These are phyloP conservation scores for Daedalea quercina DNA, from an alignment of 768 basidiomycete genomes.

Conservation along the genomic window DNA sequence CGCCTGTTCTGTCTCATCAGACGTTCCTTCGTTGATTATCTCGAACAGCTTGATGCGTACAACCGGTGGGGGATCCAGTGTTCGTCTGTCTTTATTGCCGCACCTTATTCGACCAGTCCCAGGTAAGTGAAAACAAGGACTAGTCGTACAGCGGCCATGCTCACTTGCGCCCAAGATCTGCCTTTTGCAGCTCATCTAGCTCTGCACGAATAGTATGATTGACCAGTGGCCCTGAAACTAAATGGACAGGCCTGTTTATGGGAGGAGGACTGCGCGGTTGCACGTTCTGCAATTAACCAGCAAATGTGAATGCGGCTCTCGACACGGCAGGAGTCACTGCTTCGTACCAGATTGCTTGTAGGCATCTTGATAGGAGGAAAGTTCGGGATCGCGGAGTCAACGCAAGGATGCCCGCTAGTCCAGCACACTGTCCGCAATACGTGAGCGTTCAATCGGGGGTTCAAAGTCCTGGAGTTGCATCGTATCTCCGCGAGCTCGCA, in stretches of 20 bases:
- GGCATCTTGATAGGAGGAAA: too few relatives aligned
- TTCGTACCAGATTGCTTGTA: too few relatives aligned
- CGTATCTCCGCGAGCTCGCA: too few relatives aligned
- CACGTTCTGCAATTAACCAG: too few relatives aligned
- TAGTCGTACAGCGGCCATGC: constrained; percentile 1
- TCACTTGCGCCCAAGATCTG: constrained; percentile 63
- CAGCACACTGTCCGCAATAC: too few relatives aligned
- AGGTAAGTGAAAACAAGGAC: not conserved
- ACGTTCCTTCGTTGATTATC: constrained; percentile 35
- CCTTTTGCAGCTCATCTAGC: constrained; percentile 55
- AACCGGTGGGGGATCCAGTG: constrained; percentile 63
- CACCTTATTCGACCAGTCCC: constrained; percentile 34
- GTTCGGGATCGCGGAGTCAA: too few relatives aligned
- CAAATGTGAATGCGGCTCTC: too few relatives aligned
- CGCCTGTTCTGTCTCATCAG: constrained; percentile 35
- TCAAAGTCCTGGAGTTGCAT: too few relatives aligned
- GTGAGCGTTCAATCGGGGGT: too few relatives aligned
- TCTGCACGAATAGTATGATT: constrained; percentile 50
- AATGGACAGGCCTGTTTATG: constrained; percentile 48
- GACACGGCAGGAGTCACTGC: too few relatives aligned
- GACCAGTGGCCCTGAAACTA: constrained; percentile 52
- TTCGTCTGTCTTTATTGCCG: constrained; percentile 53
- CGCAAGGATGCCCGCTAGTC: too few relatives aligned
- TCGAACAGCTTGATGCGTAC: constrained; percentile 45
- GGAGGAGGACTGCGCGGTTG: not conserved